A percentile compares a stretch with the other conserved stretches of the same genome.
These are phyloP conservation scores for Aspergillus sp. DNA, from an alignment of 2,329 filamentous ascomycete species.

Conservation along the genomic window DNA sequence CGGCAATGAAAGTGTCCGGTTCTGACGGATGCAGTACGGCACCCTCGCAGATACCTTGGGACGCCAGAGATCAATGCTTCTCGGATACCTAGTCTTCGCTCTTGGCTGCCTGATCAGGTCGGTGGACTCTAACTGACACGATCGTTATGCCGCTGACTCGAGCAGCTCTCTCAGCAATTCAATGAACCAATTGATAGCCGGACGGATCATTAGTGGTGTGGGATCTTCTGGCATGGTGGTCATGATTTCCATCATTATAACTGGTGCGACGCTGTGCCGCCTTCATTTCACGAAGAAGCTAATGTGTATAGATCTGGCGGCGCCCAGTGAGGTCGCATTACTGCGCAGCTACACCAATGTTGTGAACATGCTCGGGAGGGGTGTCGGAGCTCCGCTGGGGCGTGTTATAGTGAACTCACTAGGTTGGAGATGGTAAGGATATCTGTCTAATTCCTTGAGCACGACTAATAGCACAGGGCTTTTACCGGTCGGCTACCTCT, in stretches of 20 bases:
- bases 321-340: slow-evolving; percentile 1
- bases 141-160: neutral
- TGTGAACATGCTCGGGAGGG: neutral
- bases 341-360: slow-evolving; percentile 4
- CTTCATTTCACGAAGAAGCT: neutral
- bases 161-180: neutral
- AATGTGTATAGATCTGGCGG: slow-evolving; percentile 1
- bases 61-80: neutral
- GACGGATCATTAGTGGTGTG: neutral
- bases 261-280: neutral
- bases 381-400: neutral
- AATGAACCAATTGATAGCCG: neutral
- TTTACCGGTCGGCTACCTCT: slow-evolving; percentile 4
- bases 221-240: neutral
- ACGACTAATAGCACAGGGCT: neutral
- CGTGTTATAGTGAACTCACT: neutral
- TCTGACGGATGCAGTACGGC: neutral
- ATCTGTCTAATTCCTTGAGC: too few species aligned
- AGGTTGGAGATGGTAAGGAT: neutral
- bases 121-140: too few species aligned
- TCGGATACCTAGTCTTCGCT: neutral
- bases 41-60: neutral
- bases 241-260: neutral
- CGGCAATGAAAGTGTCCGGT: too few species aligned
- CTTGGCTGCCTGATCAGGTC: slow-evolving; percentile 3